Evolutionary conservation across 2,329 filamentous ascomycete genomes (phyloP).

Genomic region (Clonostachys solani): DNA sequence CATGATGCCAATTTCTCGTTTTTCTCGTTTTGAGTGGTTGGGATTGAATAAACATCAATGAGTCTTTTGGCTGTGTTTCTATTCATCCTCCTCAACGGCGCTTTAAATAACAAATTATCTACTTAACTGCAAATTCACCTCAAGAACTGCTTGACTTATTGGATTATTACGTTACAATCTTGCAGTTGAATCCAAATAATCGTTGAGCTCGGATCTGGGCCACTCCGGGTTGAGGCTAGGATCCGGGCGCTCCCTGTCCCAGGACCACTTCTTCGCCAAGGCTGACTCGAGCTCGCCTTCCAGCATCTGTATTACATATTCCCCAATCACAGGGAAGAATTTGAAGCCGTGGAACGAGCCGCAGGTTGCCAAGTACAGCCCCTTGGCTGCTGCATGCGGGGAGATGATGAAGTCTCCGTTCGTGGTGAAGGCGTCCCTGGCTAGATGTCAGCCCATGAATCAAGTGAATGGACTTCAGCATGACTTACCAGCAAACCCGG

Average conservation of each 20-base stretch:
- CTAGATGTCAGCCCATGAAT: neutral
- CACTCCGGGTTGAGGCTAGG: slow-evolving; percentile 47
- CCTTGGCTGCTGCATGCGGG: slow-evolving; percentile 42
- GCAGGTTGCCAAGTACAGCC: slow-evolving; percentile 58
- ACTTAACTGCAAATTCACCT: too few relatives aligned
- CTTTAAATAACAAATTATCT: too few relatives aligned
- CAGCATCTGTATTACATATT: slow-evolving; percentile 55
- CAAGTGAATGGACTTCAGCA: neutral
- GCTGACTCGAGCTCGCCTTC: slow-evolving; percentile 38
- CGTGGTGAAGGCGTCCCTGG: slow-evolving; percentile 61
- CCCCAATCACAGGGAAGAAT: slow-evolving; percentile 61
- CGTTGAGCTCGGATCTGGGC: slow-evolving; percentile 52
- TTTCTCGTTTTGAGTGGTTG: too few relatives aligned
- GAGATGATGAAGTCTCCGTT: slow-evolving; percentile 60
- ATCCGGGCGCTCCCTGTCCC: slow-evolving; percentile 56
- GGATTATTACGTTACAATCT: slow-evolving; percentile 14
- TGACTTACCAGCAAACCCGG: slow-evolving; percentile 61
- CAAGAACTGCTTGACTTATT: too few relatives aligned
- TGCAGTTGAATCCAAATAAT: slow-evolving; percentile 30
- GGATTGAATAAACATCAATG: too few relatives aligned
- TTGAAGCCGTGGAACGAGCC: slow-evolving; percentile 67
- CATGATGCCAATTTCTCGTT: too few relatives aligned
- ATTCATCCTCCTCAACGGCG: too few relatives aligned
- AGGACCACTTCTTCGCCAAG: slow-evolving; percentile 45
- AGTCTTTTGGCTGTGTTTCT: too few relatives aligned